Base-by-base conservation (phyloP, 2,329 filamentous ascomycete genomes). In the Clonostachys rosea region DNA sequence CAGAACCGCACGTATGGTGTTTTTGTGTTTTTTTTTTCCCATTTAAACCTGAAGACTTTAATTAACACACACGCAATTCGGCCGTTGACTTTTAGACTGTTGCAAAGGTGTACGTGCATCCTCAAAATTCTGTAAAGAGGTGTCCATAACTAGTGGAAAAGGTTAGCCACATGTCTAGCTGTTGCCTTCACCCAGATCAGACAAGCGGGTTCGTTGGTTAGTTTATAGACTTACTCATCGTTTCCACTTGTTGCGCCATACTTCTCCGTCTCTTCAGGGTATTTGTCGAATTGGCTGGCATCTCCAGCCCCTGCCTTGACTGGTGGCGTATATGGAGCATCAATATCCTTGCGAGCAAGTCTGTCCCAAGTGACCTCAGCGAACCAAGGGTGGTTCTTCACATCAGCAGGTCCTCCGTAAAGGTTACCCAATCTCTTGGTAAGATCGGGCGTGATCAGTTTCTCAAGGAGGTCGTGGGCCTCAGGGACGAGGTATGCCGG, bases 361-460 rank as follows among this genome's bases (percentile, higher is more conserved):
- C 94, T 79, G 61, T 99, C 94, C 94, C 94, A 99, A 4, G 94
- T 97, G 45, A 99, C 94, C 70, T 99, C 94, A 8, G 89, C 81
- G 62, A 99, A 99, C 94, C 94, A 99, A 2, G 88, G 79, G 62
- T 99, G 94, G 56, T 84, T 88, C 80, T 96, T 97, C 55, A 99
- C 91, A 64, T 97, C 94, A 59, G 87, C 83, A 39, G 89, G 84
- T 34, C 94, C 94, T 13, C 87, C 90, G 65, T 94, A 94, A 63
- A 97, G 71, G 68, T 99, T 99, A 45, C 94, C 94, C 59, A 99
- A 71, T 50, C 94, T 83, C 74, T 97, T 97, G 46, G 94, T 96
- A 56, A 99, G 74, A 64, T 99, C 94, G 35, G 88, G 82, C 24
- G 94, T 99, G 68, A 99, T 97, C 57, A 99, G 78, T 58, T 91